phyloP scores from a whole-genome alignment of 495 filamentous ascomycete species.

The Podospora anserina region DNA sequence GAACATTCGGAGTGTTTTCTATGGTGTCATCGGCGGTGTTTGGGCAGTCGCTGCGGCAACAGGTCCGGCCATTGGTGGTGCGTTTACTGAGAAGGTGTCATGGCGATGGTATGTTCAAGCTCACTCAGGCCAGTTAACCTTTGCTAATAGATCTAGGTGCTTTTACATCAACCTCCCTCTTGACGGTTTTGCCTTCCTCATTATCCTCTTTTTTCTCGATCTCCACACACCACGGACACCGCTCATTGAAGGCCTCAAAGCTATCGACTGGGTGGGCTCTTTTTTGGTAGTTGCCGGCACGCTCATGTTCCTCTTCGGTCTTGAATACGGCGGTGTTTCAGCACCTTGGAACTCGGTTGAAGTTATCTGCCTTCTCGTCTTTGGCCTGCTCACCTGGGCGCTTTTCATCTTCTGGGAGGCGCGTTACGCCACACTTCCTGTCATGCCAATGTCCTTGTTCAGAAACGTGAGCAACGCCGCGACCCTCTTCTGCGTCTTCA shows the following conservation, averaged over 20 bases:
- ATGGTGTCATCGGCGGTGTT: background rate
- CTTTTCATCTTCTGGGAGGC: slow-evolving; percentile 1
- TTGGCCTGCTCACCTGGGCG: background rate
- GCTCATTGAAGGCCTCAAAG: background rate
- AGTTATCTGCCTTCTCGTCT: slow-evolving; percentile 2
- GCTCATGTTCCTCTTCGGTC: background rate
- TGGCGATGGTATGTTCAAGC: background rate
- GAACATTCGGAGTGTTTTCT: background rate
- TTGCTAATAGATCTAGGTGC: background rate
- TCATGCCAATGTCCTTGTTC: background rate
- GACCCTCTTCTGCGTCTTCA: background rate
- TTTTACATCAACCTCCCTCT: background rate
- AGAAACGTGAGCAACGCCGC: background rate
- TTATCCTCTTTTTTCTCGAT: background rate
- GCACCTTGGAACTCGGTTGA: background rate
- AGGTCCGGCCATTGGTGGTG: background rate
- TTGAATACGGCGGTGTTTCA: background rate
- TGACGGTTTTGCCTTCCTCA: background rate
- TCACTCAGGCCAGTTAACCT: background rate
- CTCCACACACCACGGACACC: background rate
- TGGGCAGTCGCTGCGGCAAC: background rate
- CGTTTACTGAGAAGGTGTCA: background rate
- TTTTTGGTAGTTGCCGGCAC: background rate
- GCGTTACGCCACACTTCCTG: background rate
- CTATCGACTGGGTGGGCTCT: background rate